A percentile compares a stretch with the other conserved stretches of the same genome.
Conservation (phyloP, 768 basidiomycete species). For the Boletus reticulatus region DNA sequence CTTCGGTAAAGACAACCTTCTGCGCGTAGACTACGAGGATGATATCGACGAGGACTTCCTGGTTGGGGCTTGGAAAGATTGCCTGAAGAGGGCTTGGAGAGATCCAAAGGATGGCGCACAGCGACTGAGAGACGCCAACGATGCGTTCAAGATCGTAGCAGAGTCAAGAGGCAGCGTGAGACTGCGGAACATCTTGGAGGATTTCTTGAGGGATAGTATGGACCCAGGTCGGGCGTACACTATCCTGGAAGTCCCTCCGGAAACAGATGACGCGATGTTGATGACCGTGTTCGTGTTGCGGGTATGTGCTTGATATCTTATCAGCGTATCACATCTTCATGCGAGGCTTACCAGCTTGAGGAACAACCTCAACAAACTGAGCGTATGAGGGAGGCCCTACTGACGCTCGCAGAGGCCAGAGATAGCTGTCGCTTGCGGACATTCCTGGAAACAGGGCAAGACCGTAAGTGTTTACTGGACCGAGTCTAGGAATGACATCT, state of each 20-base stretch:
- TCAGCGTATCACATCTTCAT: constrained; percentile 7
- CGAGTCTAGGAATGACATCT: background rate
- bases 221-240: constrained; percentile 69
- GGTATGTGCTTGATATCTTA: constrained; percentile 39
- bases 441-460: constrained; percentile 62
- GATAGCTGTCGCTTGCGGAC: constrained; percentile 69
- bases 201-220: constrained; percentile 56
- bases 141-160: constrained; percentile 67
- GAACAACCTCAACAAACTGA: constrained; percentile 67
- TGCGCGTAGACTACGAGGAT: constrained; percentile 67
- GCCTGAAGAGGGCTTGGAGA: constrained; percentile 57
- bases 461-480: constrained; percentile 57
- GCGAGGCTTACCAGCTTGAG: constrained; percentile 48
- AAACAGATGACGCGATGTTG: constrained; percentile 77
- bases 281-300: constrained; percentile 70
- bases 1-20: constrained; percentile 57
- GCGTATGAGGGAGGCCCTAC: constrained; percentile 70
- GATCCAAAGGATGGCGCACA: constrained; percentile 42
- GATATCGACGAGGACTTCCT: constrained; percentile 71
- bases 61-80: constrained; percentile 63
- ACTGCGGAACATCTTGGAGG: constrained; percentile 51
- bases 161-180: constrained; percentile 54
- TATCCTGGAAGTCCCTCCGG: constrained; percentile 64
- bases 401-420: constrained; percentile 70
- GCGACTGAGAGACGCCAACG: constrained; percentile 54